A percentile compares a stretch with the other conserved stretches of the same genome.
Evolutionary conservation across 805 yeast species (phyloP).

Genomic region (Metschnikowia borealis): DNA sequence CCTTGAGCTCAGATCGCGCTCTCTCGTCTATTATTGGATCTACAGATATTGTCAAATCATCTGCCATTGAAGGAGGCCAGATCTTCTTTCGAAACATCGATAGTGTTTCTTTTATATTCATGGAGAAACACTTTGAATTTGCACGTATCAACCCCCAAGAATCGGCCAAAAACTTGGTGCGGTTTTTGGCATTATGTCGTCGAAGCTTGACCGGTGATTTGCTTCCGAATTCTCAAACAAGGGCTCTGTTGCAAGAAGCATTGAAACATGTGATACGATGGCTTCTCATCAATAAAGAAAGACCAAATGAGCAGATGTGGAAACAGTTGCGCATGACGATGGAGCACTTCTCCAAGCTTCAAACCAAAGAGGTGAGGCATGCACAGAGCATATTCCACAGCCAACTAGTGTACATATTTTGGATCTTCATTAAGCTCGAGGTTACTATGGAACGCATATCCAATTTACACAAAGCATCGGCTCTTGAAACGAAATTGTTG

Average conservation of each 20-base stretch:
- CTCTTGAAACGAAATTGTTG: neutral
- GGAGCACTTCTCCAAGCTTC: slow-evolving; percentile 15
- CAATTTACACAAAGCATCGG: neutral
- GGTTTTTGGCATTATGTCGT: slow-evolving; percentile 19
- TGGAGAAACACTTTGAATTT: slow-evolving; percentile 23
- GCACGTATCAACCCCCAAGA: slow-evolving; percentile 21
- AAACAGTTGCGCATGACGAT: slow-evolving; percentile 13
- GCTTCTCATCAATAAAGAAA: slow-evolving; percentile 30
- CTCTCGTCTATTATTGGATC: slow-evolving; percentile 9
- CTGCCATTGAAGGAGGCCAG: slow-evolving; percentile 12
- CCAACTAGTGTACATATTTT: slow-evolving; percentile 12
- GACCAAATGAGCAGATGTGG: slow-evolving; percentile 20
- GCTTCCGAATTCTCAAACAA: neutral
- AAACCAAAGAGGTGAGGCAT: slow-evolving; percentile 12
- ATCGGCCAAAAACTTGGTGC: slow-evolving; percentile 17
- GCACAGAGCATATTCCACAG: slow-evolving; percentile 10
- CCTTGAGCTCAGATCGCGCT: neutral
- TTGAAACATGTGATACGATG: slow-evolving; percentile 26
- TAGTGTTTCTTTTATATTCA: slow-evolving; percentile 10
- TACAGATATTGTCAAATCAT: neutral
- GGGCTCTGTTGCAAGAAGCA: slow-evolving; percentile 18
- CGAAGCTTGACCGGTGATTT: slow-evolving; percentile 14
- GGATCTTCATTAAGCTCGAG: slow-evolving; percentile 11
- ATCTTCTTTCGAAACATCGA: slow-evolving; percentile 11
- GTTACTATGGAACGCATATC: neutral